Conservation (phyloP, 345 rosid species). For the Heritiera littoralis region DNA sequence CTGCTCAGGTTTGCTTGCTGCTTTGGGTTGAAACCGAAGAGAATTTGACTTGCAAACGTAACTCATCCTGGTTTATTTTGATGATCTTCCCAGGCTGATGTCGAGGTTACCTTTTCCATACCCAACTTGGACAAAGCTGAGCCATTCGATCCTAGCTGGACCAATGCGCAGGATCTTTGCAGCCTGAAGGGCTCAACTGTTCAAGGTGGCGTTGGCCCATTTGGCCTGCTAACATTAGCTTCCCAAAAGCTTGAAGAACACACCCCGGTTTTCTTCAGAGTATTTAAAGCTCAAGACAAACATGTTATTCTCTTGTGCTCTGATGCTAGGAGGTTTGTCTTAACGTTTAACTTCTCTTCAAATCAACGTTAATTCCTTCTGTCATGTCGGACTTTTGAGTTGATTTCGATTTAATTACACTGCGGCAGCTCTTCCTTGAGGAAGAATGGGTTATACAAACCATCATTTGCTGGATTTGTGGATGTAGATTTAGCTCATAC, state of each 20-base stretch:
- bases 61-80: not conserved
- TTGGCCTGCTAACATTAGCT: constrained; percentile 79
- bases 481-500: constrained; percentile 55
- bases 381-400: not conserved
- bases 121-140: constrained; percentile 62
- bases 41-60: not conserved
- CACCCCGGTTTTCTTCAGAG: constrained; percentile 82
- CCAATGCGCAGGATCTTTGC: constrained; percentile 59
- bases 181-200: constrained; percentile 41
- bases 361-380: not conserved
- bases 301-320: constrained; percentile 78
- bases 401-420: not conserved
- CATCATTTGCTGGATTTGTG: constrained; percentile 79
- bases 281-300: constrained; percentile 49
- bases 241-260: constrained; percentile 61
- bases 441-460: constrained; percentile 45
- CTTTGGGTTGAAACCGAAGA: not conserved
- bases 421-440: constrained; percentile 52
- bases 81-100: constrained; percentile 53
- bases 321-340: constrained; percentile 65
- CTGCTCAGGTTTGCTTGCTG: constrained; percentile 52
- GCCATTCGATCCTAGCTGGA: constrained; percentile 55
- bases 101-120: constrained; percentile 65
- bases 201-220: constrained; percentile 76
- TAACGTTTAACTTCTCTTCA: not conserved